Base-by-base conservation (phyloP, 225 moss, liverwort and hornwort genomes). In the Rhytidiadelphus loreus region DNA sequence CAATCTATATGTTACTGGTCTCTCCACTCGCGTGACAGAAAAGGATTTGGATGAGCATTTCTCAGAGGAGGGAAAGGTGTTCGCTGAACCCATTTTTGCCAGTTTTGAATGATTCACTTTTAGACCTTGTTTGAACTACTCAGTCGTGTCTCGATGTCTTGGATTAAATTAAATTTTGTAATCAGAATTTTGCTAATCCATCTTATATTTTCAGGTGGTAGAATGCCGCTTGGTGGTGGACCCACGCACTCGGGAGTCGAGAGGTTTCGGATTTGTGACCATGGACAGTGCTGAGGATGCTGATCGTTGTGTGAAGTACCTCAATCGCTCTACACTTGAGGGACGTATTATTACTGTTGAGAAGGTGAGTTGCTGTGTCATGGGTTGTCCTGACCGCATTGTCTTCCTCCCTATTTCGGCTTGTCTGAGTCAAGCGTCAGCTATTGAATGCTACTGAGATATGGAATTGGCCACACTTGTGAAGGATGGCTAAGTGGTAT, bases 221-320 rank as follows among this genome's bases (percentile, higher is more conserved):
- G 98, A 99, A 63, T 99, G 98, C 71, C 97, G 98, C 33, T 90
- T 99, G n/a, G 98, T 99, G 73, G 97, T 99, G 89, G 98, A 99
- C 87, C 97, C 98, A 39, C 96, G 97, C 69, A 97, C 97, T 14
- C 94, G 97, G 87, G 98, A 99, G 80, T 99, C 98, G 5, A 94
- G 97, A 90, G 98, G 98, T 69, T 99, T 97, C 88, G 98, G 97
- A 29, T 99, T 99, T 91, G 98, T 99, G 58, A 99, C 98, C 24
- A 99, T 99, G 98, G 97, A 97, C 87, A 91, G 63, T 62, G 62
- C 87, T 79, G 97, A 97, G 30, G 98, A 99, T 90, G 98, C 98
- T 70, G 97, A 97, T 75, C 95, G 96, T 71, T 95, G 95, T 91
- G 96, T 96, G 84, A 99, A 99, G 87, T 99, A 99, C 90, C 90